Percentiles rank a stretch among this genome's conserved stretches.
These are phyloP conservation scores for Wickerhamomyces ciferrii DNA, from an alignment of 805 yeast genomes.

Conservation along the genomic window DNA sequence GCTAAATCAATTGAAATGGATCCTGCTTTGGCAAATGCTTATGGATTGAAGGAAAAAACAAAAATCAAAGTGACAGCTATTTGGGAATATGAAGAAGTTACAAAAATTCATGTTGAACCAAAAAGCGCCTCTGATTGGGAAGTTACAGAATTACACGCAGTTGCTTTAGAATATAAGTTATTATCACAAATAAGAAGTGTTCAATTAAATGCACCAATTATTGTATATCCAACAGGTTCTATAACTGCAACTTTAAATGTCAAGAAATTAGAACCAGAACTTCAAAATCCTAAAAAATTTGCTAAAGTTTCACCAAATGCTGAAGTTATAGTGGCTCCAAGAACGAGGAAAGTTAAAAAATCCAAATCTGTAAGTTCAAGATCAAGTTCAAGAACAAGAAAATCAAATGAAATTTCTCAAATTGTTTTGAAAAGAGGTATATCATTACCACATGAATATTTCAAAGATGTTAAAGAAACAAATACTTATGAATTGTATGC, in stretches of 20 bases:
- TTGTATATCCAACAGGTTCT: conserved; percentile 67
- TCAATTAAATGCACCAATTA: conserved; percentile 47
- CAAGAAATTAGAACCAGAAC: conserved; percentile 36
- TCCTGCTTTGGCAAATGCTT: conserved; percentile 52
- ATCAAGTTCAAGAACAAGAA: conserved; percentile 5
- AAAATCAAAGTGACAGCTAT: conserved; percentile 39
- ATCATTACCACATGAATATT: conserved; percentile 46
- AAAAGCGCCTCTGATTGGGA: conserved; percentile 83
- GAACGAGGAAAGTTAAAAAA: conserved; percentile 27
- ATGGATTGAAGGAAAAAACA: conserved; percentile 40
- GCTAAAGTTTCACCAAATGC: conserved; percentile 59
- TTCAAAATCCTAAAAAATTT: conserved; percentile 20
- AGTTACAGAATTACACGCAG: conserved; percentile 76
- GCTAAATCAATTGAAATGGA: conserved; percentile 51
- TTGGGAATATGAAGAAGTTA: conserved; percentile 45
- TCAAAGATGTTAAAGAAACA: conserved; percentile 14
- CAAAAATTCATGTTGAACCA: conserved; percentile 74
- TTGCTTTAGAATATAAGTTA: conserved; percentile 64
- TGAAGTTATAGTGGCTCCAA: conserved; percentile 78
- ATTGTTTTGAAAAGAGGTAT: conserved; percentile 47
- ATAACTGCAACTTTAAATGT: conserved; percentile 54
- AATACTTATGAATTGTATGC: conserved; percentile 38
- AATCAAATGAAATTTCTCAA: conserved; percentile 19
- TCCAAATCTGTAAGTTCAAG: conserved; percentile 17
- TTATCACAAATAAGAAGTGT: conserved; percentile 80